Evolutionary conservation across 2,329 filamentous ascomycete genomes (phyloP).

Genomic region (Colletotrichum tropicale): DNA sequence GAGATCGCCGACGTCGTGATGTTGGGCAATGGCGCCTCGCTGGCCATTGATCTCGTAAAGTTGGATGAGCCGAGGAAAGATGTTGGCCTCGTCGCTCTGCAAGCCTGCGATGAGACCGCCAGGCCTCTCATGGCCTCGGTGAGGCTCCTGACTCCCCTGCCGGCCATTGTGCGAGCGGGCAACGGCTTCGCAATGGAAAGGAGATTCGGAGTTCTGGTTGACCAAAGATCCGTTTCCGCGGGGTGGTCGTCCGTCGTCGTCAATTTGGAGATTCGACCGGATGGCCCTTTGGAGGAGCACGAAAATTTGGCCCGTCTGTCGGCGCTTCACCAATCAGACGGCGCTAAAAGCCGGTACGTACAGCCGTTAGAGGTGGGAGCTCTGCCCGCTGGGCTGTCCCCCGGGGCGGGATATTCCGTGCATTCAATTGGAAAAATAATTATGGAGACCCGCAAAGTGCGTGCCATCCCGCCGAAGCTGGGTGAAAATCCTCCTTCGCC

Average conservation of each 20-base stretch:
- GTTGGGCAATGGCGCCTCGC: conserved; percentile 46
- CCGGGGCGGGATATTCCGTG: conserved; percentile 19
- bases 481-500: conserved; percentile 5
- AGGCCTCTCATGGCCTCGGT: conserved; percentile 57
- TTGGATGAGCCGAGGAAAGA: conserved; percentile 32
- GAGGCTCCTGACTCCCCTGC: conserved; percentile 54
- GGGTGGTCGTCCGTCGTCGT: conserved; percentile 1
- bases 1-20: conserved; percentile 38
- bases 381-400: not conserved
- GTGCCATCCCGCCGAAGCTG: conserved; percentile 8
- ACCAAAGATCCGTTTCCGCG: not conserved
- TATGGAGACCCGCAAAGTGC: conserved; percentile 16
- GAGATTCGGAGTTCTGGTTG: not conserved
- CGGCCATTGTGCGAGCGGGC: conserved; percentile 40
- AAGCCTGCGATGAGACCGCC: conserved; percentile 44
- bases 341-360: conserved; percentile 1
- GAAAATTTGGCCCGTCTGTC: conserved; percentile 21
- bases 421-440: conserved; percentile 19
- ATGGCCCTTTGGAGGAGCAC: conserved; percentile 3
- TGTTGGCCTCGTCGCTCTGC: conserved; percentile 38
- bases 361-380: not conserved
- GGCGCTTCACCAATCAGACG: conserved; percentile 13
- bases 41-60: conserved; percentile 61
- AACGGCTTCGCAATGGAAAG: not conserved
- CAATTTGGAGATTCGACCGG: not conserved